Evolutionary conservation across 2,329 filamentous ascomycete genomes (phyloP).

Genomic region (Colletotrichum sp.): DNA sequence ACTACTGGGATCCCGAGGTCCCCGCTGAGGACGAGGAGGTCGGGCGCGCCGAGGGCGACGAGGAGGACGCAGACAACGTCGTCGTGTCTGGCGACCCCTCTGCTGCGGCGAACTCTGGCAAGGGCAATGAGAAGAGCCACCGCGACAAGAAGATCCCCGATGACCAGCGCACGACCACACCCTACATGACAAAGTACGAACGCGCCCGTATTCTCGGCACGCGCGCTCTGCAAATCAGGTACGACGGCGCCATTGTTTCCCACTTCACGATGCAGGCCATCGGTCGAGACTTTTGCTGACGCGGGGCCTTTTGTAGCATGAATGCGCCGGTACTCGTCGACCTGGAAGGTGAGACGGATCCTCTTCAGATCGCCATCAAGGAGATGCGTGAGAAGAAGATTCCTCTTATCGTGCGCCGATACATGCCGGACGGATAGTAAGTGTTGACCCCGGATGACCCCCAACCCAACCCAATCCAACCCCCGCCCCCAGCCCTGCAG

Average conservation of each 20-base stretch:
- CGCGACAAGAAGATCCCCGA: conserved; percentile 90
- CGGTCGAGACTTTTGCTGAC: conserved; percentile 20
- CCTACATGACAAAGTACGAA: conserved; percentile 99
- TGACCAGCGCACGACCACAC: conserved; percentile 88
- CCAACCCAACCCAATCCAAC: not conserved
- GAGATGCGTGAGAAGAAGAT: conserved; percentile 99
- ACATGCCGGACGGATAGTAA: conserved; percentile 95
- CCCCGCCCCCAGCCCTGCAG: not conserved
- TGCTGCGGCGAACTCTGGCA: conserved; percentile 60
- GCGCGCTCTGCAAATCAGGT: conserved; percentile 95
- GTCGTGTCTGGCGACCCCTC: conserved; percentile 67
- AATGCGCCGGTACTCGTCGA: conserved; percentile 97
- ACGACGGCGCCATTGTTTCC: conserved; percentile 30
- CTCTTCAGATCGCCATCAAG: conserved; percentile 95
- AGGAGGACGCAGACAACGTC: conserved; percentile 64
- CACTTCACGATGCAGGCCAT: not conserved
- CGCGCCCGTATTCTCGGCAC: conserved; percentile 91
- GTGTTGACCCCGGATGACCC: conserved; percentile 38
- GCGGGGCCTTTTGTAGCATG: conserved; percentile 66
- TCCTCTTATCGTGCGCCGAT: conserved; percentile 90
- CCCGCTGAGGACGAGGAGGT: conserved; percentile 60
- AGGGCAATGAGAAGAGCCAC: conserved; percentile 59
- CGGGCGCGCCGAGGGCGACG: conserved; percentile 56
- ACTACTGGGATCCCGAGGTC: conserved; percentile 52
- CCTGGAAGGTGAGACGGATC: conserved; percentile 96